Evolutionary conservation across 129 eudicot genomes (phyloP).

Genomic region (Centella asiatica): DNA sequence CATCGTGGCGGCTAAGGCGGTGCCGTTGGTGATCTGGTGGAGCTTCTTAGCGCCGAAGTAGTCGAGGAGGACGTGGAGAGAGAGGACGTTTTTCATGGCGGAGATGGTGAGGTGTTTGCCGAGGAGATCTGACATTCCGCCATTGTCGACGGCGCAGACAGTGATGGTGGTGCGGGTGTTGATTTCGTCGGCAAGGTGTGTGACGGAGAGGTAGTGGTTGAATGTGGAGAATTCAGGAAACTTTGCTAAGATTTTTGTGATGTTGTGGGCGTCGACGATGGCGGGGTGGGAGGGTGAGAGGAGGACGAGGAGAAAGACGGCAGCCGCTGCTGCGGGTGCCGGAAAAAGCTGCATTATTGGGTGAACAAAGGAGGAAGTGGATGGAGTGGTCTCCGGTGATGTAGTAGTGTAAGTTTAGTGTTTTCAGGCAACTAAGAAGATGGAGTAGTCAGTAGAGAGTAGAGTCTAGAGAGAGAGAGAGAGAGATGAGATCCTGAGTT

Average conservation of each 20-base stretch:
- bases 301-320: constrained; percentile 13
- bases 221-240: constrained; percentile 75
- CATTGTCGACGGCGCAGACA: constrained; percentile 71
- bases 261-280: constrained; percentile 49
- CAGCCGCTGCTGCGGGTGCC: constrained; percentile 33
- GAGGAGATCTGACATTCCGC: constrained; percentile 65
- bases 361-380: background rate
- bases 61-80: constrained; percentile 78
- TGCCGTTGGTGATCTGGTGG: constrained; percentile 78
- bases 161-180: constrained; percentile 79
- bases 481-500: too few relatives aligned
- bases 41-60: constrained; percentile 88
- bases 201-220: constrained; percentile 72
- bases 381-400: background rate
- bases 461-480: too few relatives aligned
- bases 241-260: constrained; percentile 56
- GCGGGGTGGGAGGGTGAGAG: constrained; percentile 21
- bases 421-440: too few relatives aligned
- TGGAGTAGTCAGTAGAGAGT: too few relatives aligned
- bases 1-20: constrained; percentile 81
- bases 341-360: constrained; percentile 44
- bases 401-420: too few relatives aligned
- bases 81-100: constrained; percentile 58
- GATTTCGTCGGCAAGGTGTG: constrained; percentile 85
- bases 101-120: constrained; percentile 40